These are phyloP conservation scores for Geranium rotundifolium DNA, from an alignment of 345 rosid genomes.

Conservation along the genomic window DNA sequence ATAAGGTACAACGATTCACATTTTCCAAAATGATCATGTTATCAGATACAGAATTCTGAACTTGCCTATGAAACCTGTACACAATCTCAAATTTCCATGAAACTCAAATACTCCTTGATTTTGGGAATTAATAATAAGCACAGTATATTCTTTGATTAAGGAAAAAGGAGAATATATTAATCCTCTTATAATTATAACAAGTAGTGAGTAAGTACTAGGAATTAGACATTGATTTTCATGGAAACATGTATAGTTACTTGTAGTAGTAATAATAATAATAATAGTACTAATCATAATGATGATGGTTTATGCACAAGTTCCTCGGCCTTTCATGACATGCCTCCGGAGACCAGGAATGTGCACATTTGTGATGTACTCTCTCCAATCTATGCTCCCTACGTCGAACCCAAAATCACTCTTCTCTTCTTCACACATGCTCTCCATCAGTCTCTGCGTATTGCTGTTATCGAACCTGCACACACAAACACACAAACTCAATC, in stretches of 20 bases:
- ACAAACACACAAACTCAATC: background rate
- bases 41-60: too few relatives aligned
- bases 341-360: slow-evolving; percentile 71
- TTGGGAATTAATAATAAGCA: too few relatives aligned
- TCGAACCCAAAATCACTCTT: slow-evolving; percentile 59
- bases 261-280: too few relatives aligned
- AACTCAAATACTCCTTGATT: too few relatives aligned
- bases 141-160: background rate
- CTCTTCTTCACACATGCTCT: slow-evolving; percentile 69
- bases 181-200: background rate
- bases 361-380: slow-evolving; percentile 46
- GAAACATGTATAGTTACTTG: too few relatives aligned
- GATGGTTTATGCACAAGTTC: background rate
- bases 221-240: background rate
- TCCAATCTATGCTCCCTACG: slow-evolving; percentile 60
- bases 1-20: too few relatives aligned
- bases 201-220: background rate
- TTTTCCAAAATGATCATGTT: too few relatives aligned
- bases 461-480: slow-evolving; percentile 65
- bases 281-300: too few relatives aligned
- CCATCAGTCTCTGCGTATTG: slow-evolving; percentile 64
- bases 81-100: too few relatives aligned
- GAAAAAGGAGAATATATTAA: background rate
- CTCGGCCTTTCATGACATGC: slow-evolving; percentile 48
- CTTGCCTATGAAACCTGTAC: too few relatives aligned